Conservation (phyloP, 202 grass and related monocot species). For the Dendrocalamus latiflorus region DNA sequence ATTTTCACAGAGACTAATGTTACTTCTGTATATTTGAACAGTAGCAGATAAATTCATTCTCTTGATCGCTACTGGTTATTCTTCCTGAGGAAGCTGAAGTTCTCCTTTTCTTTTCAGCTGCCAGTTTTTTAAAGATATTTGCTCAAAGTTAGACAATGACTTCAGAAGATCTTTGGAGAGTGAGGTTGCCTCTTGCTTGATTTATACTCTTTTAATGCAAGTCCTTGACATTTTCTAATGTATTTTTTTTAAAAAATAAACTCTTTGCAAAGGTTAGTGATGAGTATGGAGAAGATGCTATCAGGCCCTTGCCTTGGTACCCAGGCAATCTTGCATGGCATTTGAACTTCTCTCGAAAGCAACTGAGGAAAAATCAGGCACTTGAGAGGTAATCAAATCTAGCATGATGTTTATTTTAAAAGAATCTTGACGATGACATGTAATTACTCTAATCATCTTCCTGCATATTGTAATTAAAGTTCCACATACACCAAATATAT, state of each 20-base stretch:
- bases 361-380: too few species aligned
- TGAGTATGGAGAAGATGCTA: constrained; percentile 63
- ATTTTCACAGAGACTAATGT: neutral
- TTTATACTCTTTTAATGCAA: neutral
- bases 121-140: constrained; percentile 65
- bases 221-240: constrained; percentile 1
- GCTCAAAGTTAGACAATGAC: constrained; percentile 66
- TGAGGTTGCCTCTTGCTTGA: constrained; percentile 31
- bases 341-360: too few species aligned
- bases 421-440: too few species aligned
- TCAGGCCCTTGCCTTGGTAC: constrained; percentile 84
- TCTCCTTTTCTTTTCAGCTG: constrained; percentile 47
- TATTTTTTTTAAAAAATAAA: neutral
- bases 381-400: too few species aligned
- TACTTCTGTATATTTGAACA: neutral
- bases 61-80: neutral
- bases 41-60: neutral
- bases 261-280: constrained; percentile 58
- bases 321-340: constrained; percentile 95
- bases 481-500: too few species aligned
- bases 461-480: too few species aligned
- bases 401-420: too few species aligned
- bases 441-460: too few species aligned
- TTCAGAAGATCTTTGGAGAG: too few species aligned
- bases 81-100: neutral